A percentile compares a stretch with the other conserved stretches of the same genome.
These are phyloP conservation scores for Eucalyptus cloeziana DNA, from an alignment of 345 rosid species.

Conservation along the genomic window DNA sequence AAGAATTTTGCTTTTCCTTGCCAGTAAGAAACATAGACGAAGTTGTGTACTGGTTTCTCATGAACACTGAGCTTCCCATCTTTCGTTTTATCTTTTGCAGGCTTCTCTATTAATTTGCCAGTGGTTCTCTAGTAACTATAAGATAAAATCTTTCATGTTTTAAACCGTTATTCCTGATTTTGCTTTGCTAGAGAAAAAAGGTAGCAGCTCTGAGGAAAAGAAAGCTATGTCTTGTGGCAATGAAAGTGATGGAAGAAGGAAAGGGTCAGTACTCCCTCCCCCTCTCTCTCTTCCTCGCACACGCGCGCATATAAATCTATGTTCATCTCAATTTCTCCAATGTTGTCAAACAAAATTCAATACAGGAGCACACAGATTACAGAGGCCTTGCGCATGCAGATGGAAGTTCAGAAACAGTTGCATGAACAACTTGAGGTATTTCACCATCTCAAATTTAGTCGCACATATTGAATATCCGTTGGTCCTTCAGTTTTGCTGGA, in stretches of 20 bases:
- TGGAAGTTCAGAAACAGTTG: conserved; percentile 86
- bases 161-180: background rate
- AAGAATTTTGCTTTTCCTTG: background rate
- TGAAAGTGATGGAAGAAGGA: conserved; percentile 41
- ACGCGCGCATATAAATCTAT: background rate
- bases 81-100: background rate
- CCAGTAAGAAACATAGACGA: background rate
- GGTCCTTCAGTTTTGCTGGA: background rate
- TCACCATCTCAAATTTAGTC: background rate
- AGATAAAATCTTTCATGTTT: background rate
- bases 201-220: conserved; percentile 45
- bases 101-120: background rate
- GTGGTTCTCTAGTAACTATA: background rate
- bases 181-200: conserved; percentile 33
- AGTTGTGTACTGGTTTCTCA: background rate
- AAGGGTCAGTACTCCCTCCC: conserved; percentile 28
- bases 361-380: conserved; percentile 54
- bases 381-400: conserved; percentile 75
- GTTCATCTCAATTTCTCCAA: background rate
- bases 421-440: conserved; percentile 95
- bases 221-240: conserved; percentile 19
- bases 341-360: background rate
- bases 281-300: background rate
- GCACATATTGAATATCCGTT: background rate
- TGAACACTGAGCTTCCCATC: background rate